phyloP scores from a whole-genome alignment of 2,329 filamentous ascomycete genomes.

The Penicillium sp. region DNA sequence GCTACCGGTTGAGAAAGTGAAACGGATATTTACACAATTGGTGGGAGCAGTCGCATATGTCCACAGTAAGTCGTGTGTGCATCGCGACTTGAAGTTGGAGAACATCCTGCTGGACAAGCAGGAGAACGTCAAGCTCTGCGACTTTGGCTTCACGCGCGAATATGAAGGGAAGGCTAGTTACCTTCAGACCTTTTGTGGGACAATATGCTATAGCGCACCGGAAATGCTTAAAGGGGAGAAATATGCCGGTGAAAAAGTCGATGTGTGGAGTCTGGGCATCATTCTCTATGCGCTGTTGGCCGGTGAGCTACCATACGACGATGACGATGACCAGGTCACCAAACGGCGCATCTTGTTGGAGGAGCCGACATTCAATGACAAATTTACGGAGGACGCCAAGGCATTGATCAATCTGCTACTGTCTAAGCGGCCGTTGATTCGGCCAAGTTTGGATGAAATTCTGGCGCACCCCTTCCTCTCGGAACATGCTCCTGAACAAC shows the following conservation, averaged over 20 bases:
- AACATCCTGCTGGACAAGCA: slow-evolving; percentile 95
- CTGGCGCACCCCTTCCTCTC: slow-evolving; percentile 83
- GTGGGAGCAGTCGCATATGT: slow-evolving; percentile 95
- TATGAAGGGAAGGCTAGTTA: slow-evolving; percentile 95
- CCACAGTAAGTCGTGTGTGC: slow-evolving; percentile 91
- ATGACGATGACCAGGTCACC: slow-evolving; percentile 87
- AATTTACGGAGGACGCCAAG: slow-evolving; percentile 75
- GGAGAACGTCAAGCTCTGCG: slow-evolving; percentile 95
- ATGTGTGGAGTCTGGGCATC: slow-evolving; percentile 96
- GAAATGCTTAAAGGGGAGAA: slow-evolving; percentile 99
- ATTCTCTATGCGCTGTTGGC: slow-evolving; percentile 83
- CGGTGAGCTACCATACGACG: slow-evolving; percentile 87
- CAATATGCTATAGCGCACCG: slow-evolving; percentile 94
- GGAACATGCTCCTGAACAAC: slow-evolving; percentile 83
- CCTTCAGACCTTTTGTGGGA: slow-evolving; percentile 95
- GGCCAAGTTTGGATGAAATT: slow-evolving; percentile 81
- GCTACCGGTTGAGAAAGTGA: slow-evolving; percentile 80
- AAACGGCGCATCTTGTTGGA: slow-evolving; percentile 81
- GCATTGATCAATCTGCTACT: slow-evolving; percentile 77
- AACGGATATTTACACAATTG: slow-evolving; percentile 93
- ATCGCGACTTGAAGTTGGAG: slow-evolving; percentile 94
- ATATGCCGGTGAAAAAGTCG: slow-evolving; percentile 96
- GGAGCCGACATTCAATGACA: slow-evolving; percentile 81
- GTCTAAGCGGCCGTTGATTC: slow-evolving; percentile 82
- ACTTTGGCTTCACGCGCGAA: slow-evolving; percentile 97